Evolutionary conservation across 352 stramenopile genomes (phyloP).

Genomic region (Pythium monospermum): DNA sequence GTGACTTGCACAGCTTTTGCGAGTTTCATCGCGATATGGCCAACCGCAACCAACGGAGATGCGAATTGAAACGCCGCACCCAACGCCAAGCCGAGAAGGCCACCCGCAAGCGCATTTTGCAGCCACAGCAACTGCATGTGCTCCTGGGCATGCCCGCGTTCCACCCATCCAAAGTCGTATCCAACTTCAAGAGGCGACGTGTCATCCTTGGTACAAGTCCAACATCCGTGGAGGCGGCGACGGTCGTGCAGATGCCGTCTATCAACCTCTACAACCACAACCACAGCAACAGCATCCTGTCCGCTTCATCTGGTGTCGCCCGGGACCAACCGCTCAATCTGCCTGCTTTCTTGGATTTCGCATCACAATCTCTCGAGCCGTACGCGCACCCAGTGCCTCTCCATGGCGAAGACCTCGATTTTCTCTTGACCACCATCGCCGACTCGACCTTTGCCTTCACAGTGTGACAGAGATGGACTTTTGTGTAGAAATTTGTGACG

Average conservation of each 20-base stretch:
- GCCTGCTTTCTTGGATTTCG: neutral
- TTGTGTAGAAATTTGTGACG: conserved; percentile 5
- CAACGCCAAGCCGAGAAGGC: conserved; percentile 2
- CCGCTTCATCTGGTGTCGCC: too few relatives aligned
- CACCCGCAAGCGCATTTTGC: neutral
- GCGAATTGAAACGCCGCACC: conserved; percentile 45
- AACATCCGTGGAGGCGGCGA: neutral
- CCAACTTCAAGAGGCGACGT: neutral
- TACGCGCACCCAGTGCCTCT: conserved; percentile 14
- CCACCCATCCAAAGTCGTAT: neutral
- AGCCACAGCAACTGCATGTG: conserved; percentile 3
- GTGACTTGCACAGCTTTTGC: conserved; percentile 69
- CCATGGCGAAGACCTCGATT: conserved; percentile 16
- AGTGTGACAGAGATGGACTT: neutral
- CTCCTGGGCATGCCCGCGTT: conserved; percentile 1
- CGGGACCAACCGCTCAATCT: too few relatives aligned
- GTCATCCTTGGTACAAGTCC: neutral
- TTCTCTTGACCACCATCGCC: conserved; percentile 15
- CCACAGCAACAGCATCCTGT: too few relatives aligned
- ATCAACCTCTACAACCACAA: conserved; percentile 1
- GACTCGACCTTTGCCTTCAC: conserved; percentile 9
- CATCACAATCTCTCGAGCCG: neutral
- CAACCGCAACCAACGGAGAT: conserved; percentile 70
- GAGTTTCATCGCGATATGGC: conserved; percentile 64
- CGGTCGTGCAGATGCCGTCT: neutral